A percentile compares a stretch with the other conserved stretches of the same genome.
Evolutionary conservation across 2,329 filamentous ascomycete species (phyloP).

Genomic region (Penicillium sp.): DNA sequence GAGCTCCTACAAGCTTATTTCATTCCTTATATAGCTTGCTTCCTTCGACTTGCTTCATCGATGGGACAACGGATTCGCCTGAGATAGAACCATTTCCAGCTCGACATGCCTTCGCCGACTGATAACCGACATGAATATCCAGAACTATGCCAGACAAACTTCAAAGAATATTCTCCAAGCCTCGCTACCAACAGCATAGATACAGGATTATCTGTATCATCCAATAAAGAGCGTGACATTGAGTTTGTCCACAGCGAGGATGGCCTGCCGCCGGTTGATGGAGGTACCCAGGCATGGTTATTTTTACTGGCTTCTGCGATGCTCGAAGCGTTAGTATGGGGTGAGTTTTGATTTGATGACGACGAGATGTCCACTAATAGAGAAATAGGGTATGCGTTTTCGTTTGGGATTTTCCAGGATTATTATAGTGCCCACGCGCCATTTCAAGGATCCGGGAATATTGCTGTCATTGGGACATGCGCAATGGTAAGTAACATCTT

Average conservation of each 20-base stretch:
- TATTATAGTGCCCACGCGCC: constrained; percentile 59
- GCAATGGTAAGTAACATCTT: constrained; percentile 44
- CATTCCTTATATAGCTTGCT: background rate
- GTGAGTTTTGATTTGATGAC: background rate
- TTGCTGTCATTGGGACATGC: constrained; percentile 61
- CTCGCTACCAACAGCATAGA: constrained; percentile 2
- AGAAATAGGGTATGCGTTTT: constrained; percentile 57
- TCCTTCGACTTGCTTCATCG: background rate
- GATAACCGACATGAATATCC: background rate
- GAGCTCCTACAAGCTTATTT: constrained; percentile 6
- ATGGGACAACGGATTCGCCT: background rate
- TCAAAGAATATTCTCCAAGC: constrained; percentile 10
- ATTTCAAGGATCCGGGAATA: constrained; percentile 47
- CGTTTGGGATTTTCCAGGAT: constrained; percentile 66
- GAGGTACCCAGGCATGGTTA: constrained; percentile 21
- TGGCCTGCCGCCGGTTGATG: constrained; percentile 14
- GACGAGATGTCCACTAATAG: background rate
- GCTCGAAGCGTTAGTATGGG: constrained; percentile 23
- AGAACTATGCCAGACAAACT: background rate
- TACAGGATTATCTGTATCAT: background rate
- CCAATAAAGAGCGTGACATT: constrained; percentile 5
- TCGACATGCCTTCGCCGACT: background rate
- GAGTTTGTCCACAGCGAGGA: constrained; percentile 1
- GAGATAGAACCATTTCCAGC: background rate
- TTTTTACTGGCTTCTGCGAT: constrained; percentile 20